Conservation (phyloP, 208 protist genomes). For the Naegleria fowleri region DNA sequence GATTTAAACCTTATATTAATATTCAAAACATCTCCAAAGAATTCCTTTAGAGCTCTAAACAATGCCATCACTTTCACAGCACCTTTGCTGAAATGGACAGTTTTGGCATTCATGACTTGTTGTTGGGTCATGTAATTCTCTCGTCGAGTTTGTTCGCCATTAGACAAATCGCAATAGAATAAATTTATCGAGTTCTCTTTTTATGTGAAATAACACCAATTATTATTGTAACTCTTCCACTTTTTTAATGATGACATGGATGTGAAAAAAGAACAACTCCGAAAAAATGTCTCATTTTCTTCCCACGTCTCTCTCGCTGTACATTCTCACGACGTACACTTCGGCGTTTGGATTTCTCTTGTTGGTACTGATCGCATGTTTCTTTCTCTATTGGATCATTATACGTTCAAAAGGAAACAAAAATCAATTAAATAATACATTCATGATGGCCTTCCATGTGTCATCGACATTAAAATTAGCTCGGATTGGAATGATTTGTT, state of each 20-base stretch:
- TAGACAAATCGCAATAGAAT: too few species aligned
- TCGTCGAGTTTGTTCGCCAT: too few species aligned
- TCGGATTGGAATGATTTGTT: neutral
- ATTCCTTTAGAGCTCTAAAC: too few species aligned
- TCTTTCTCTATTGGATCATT: neutral
- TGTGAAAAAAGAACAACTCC: neutral
- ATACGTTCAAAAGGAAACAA: neutral
- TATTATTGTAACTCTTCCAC: too few species aligned
- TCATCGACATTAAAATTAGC: neutral
- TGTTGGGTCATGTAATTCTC: too few species aligned
- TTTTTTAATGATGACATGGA: too few species aligned
- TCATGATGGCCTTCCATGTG: neutral
- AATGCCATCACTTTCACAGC: too few species aligned
- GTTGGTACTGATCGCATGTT: neutral
- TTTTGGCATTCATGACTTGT: too few species aligned
- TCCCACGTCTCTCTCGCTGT: neutral
- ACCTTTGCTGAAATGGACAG: too few species aligned
- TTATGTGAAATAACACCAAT: too few species aligned
- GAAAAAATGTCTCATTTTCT: neutral
- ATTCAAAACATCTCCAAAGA: too few species aligned
- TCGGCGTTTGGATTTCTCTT: neutral
- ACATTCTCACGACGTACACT: neutral
- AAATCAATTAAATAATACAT: neutral
- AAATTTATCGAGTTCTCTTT: too few species aligned
- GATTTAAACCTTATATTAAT: slow-evolving; percentile 1